Base-by-base conservation (phyloP, 164 flowering plant species). In the Chloranthus sessilifolius region DNA sequence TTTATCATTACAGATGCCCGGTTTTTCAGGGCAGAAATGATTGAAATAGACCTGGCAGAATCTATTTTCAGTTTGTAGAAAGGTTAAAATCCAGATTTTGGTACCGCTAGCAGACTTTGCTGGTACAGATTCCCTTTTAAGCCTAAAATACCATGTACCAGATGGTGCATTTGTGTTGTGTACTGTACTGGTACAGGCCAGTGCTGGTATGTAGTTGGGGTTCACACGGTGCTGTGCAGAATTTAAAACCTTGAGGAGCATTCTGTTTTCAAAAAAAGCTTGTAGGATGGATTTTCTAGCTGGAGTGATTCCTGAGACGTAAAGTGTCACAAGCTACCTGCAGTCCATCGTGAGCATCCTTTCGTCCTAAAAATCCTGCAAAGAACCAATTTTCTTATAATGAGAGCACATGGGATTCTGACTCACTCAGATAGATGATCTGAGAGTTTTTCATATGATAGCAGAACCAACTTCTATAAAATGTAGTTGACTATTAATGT, bases 291-390 rank as follows among this genome's bases (percentile, higher is more conserved):
- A 76, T 78, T 78, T 73, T 62, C 76, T 78, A 28, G 81, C 77
- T 22, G 81, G 74, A 21, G 78, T 35, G 12, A 76, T 73, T 25
- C 81, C 81, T 4, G 71, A 53, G n/a, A 76, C 57, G 25, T 73
- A 78, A 21, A 76, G 73, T 31, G 67, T 73, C 7, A 78, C 81
- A 7, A 76, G 76, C 47, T 63, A 56, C 53, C 72, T 63, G 51
- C 72, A 67, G 52, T 71, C 72, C 49, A 64, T 66, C 29, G 74
- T 62, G 12, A 72, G 67, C 43, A 73, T 68, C 54, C 76, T 65
- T 62, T 72, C 76, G 50, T 74, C 77, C 61, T 73, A 71, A 52
- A 65, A 72, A 33, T 67, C 76, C 76, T 72, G 58, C 7, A 41
- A 27, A 49, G 25, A 17, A 7, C 31, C n/a, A 51, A 47, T 17